These are phyloP conservation scores for Gryganskiella cystojenkinii DNA, from an alignment of 192 early-diverging fungal genomes.

Conservation along the genomic window DNA sequence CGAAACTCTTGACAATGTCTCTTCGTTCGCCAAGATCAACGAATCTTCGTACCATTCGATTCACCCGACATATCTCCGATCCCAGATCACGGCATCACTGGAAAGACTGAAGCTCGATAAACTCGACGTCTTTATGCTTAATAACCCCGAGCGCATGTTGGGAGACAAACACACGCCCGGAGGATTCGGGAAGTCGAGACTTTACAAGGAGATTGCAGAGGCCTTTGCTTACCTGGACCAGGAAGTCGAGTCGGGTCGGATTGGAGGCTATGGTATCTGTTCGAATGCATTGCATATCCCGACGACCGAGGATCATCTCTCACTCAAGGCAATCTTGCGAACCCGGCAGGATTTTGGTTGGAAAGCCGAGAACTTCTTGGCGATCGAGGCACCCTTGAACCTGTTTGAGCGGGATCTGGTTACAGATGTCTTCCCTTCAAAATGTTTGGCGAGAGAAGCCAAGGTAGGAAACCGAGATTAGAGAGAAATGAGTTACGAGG, in stretches of 20 bases:
- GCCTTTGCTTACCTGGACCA: conserved; percentile 72
- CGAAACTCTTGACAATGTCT: neutral
- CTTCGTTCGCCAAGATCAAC: conserved; percentile 56
- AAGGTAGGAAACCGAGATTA: no score
- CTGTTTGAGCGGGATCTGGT: conserved; percentile 76
- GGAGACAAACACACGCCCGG: conserved; percentile 42
- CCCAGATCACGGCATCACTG: conserved; percentile 66
- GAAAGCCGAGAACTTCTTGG: conserved; percentile 63
- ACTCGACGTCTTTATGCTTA: conserved; percentile 81
- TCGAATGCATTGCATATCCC: conserved; percentile 73
- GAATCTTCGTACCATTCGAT: conserved; percentile 70
- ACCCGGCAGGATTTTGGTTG: conserved; percentile 40
- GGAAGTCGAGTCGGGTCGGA: conserved; percentile 67
- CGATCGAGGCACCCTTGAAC: conserved; percentile 79
- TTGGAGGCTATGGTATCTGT: conserved; percentile 74
- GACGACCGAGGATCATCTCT: conserved; percentile 69
- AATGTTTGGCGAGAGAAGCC: conserved; percentile 50
- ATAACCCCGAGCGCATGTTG: conserved; percentile 80
- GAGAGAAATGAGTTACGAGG: no score
- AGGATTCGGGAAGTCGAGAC: conserved; percentile 23
- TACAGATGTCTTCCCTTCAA: conserved; percentile 30
- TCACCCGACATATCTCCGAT: conserved; percentile 66
- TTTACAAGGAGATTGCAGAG: conserved; percentile 69
- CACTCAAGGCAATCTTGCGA: conserved; percentile 59
- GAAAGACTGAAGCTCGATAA: conserved; percentile 61